Conservation (phyloP, 139 green algal species). For the Haematococcus sp. region DNA sequence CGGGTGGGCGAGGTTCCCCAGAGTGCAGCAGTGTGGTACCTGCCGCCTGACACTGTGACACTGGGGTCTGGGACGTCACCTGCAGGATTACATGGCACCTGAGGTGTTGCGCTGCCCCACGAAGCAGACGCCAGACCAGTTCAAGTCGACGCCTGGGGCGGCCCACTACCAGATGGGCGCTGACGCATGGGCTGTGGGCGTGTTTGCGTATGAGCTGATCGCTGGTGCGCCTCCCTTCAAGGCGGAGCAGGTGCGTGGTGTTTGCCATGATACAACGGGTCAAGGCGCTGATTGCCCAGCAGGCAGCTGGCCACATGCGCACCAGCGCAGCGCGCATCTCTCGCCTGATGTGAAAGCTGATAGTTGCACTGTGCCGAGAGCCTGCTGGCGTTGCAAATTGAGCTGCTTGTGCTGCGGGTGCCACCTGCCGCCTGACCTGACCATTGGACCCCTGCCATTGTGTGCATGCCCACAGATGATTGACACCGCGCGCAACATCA, state of each 20-base stretch:
- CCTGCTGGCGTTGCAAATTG: no score
- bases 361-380: no score
- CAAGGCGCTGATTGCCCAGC: no score
- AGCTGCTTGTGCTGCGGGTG: no score
- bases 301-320: neutral
- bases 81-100: slow-evolving; percentile 22
- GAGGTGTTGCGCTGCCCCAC: slow-evolving; percentile 59
- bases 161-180: slow-evolving; percentile 35
- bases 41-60: no score
- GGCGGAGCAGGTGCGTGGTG: neutral
- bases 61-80: no score
- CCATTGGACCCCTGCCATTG: neutral
- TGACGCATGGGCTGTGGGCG: slow-evolving; percentile 72
- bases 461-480: slow-evolving; percentile 27
- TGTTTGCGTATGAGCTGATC: slow-evolving; percentile 89
- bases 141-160: slow-evolving; percentile 40
- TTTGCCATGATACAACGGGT: no score
- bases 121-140: slow-evolving; percentile 61
- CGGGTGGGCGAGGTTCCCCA: no score
- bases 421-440: no score
- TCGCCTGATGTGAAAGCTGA: no score
- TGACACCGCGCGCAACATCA: slow-evolving; percentile 45
- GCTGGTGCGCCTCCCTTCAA: slow-evolving; percentile 85
- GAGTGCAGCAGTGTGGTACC: no score
- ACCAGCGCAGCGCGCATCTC: neutral